Percentiles rank a stretch among this genome's conserved stretches.
phyloP scores from a whole-genome alignment of 345 rosid genomes.

The Isatis tinctoria region DNA sequence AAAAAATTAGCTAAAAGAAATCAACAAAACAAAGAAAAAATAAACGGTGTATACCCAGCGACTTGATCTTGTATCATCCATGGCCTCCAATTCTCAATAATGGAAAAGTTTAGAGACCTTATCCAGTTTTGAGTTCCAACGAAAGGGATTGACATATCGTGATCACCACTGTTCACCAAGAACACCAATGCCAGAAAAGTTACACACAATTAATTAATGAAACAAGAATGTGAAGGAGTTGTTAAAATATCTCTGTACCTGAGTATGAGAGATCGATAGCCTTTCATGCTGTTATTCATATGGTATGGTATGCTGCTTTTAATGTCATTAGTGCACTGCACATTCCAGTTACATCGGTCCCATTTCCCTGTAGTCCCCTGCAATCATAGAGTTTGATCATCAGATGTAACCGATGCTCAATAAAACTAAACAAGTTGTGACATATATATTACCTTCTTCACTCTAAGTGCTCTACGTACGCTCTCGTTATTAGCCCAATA shows the following conservation, averaged over 20 bases:
- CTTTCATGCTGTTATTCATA: conserved; percentile 10
- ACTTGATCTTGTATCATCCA: conserved; percentile 53
- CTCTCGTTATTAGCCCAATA: conserved; percentile 18
- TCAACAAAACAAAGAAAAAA: no score
- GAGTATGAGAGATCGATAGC: conserved; percentile 22
- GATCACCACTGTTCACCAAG: conserved; percentile 51
- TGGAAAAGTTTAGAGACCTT: conserved; percentile 47
- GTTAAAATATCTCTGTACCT: no score
- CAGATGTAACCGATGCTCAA: not conserved
- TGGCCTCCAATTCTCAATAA: conserved; percentile 56
- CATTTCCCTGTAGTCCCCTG: conserved; percentile 20
- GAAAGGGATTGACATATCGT: conserved; percentile 48
- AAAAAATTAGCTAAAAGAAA: not conserved
- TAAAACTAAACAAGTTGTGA: not conserved
- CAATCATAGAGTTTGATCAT: not conserved
- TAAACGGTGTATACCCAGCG: conserved; percentile 38
- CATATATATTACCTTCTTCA: conserved; percentile 14
- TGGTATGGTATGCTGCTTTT: conserved; percentile 25
- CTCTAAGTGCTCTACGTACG: conserved; percentile 19
- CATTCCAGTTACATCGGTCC: not conserved
- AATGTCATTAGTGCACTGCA: not conserved
- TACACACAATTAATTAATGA: not conserved
- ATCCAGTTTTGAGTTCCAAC: conserved; percentile 63
- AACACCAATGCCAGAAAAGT: not conserved
- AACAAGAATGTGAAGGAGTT: not conserved